Evolutionary conservation across 257 asterid species (phyloP), one percentile per base, ranked within the genome.

Genomic region (Asclepias syriaca): DNA sequence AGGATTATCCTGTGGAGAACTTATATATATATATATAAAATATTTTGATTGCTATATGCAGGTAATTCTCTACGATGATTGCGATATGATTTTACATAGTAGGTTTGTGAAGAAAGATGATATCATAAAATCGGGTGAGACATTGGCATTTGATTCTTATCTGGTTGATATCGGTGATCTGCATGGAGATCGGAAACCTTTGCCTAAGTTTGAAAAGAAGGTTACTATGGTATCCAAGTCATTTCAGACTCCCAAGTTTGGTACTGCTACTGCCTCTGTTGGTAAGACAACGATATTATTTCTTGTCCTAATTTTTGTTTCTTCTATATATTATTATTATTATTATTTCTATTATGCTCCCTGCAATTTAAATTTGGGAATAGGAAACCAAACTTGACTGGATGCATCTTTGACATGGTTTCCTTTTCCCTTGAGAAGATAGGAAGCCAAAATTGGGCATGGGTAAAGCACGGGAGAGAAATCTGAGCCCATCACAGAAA

Each of bases 151-250:
- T 74, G 89, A 74, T 67, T 86, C 89, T 69, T 78, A 84, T 82
- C 90, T 91, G 78, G 90, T 88, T 11, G 97, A 91, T 78, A 86
- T 90, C 79, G 97, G 92, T 54, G 96, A 91, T 77, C 83, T 51
- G 37, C 81, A 84, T 58, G 86, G 88, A 63, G 87, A 80, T 71
- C 75, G 75, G 48, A 83, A 87, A 70, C 81, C 84, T 43, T 55
- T 74, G 43, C 66, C 85, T 57, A 69, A 66, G 50, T 50, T 66
- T 68, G 79, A 67, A 59, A 56, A 55, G 58, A 83, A 86, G 45
- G 74, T 71, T 43, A 24, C 71, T 32, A 74, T 75, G 72, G 77
- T 77, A 75, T 51, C 82, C 70, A 76, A 78, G 69, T 48, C 85
- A 71, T 70, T 77, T 61, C 75, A 74, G 78, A 78, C 59, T 80